Evolutionary conservation across 768 basidiomycete species (phyloP), one percentile per base, ranked within the genome.

Genomic region (Kwoniella sp.): DNA sequence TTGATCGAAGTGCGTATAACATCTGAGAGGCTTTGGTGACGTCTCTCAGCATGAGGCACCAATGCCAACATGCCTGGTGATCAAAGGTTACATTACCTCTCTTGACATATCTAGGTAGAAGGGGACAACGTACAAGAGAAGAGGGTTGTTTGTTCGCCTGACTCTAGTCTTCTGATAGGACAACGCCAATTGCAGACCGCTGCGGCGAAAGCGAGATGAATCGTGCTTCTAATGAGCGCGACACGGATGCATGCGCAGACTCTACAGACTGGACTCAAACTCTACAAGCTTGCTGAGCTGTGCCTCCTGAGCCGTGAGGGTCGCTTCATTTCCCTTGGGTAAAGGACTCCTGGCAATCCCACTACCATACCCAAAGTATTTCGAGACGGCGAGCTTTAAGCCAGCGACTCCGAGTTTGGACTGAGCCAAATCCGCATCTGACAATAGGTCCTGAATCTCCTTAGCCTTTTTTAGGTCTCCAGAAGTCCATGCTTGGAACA

Each of bases 321-420:
- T 30, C 20, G n/a, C 38, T 26, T 47, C 41, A 76, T 86, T 25
- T 82, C 83, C 3, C 83, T 55, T 55, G 12, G 58, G 68, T 28
- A 70, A 51, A 15, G 69, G 69, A 25, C 61, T 67, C 9, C 69
- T 25, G 11, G 66, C 65, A 17, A 55, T 29, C 20, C 69, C 69
- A 37, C 23, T 41, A 0, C 73, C 73, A 48, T 74, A 74, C 0
- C 70, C 70, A 60, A 65, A 72, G 55, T 71, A 71, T 26, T 66
- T 64, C 4, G 59, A 51, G 2, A 71, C 69, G 0, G 67, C 70
- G 28, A 71, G 57, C 58, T 70, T 71, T 62, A 71, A 53, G 22
- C 73, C 73, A n/a, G 67, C 61, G 37, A 71, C 65, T 13, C 73
- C 73, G 4, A 68, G 60, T 38, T 67, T 69, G 23, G 37, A 28